These are phyloP conservation scores for Neurospora sp. DNA, from an alignment of 2,329 filamentous ascomycete species.

Conservation along the genomic window DNA sequence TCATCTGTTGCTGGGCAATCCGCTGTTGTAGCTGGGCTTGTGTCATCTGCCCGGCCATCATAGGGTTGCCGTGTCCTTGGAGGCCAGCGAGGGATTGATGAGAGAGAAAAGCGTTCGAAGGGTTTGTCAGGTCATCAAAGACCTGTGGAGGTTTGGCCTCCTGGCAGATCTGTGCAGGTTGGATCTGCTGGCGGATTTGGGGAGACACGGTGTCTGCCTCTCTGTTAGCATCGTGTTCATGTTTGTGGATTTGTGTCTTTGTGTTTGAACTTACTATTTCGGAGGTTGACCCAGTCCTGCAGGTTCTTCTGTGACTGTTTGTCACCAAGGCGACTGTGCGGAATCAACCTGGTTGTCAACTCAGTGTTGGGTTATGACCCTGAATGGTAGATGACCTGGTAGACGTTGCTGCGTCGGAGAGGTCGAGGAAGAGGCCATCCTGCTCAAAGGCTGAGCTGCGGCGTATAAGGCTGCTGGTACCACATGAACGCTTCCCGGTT, in stretches of 20 bases:
- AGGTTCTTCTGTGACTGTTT: too few species aligned
- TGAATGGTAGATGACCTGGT: too few species aligned
- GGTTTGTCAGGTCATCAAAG: neutral
- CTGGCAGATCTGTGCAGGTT: neutral
- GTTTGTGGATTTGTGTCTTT: neutral
- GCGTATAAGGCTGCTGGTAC: neutral
- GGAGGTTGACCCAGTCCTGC: too few species aligned
- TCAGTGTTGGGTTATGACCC: too few species aligned
- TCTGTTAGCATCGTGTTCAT: neutral
- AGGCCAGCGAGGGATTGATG: neutral
- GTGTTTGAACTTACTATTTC: too few species aligned
- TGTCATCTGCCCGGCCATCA: constrained; percentile 26
- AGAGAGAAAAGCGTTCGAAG: neutral
- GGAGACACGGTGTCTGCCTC: neutral
- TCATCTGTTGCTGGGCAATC: constrained; percentile 25
- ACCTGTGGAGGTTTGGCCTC: neutral
- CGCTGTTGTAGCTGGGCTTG: constrained; percentile 4
- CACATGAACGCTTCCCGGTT: neutral
- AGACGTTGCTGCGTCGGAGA: too few species aligned
- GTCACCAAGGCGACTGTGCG: too few species aligned
- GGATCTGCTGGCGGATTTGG: neutral
- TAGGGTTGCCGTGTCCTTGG: constrained; percentile 8
- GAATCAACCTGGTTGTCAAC: too few species aligned
- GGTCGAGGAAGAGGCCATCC: neutral
- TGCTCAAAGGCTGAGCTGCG: neutral